Percentiles rank a stretch among this genome's conserved stretches.
Conservation (phyloP, 2,329 filamentous ascomycete genomes). For the Allantophomopsis cytisporea region DNA sequence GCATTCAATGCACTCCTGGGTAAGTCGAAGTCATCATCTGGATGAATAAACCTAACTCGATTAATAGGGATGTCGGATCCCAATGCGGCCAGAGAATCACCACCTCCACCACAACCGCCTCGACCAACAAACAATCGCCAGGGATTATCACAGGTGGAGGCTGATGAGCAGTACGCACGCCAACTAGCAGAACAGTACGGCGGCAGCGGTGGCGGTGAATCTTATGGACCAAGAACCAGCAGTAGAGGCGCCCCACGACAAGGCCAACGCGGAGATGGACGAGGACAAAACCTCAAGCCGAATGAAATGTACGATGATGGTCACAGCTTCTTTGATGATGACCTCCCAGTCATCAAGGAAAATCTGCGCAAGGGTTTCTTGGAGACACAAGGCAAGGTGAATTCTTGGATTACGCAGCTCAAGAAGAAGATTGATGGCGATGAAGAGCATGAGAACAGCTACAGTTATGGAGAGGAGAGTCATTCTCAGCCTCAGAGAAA, state of each 20-base stretch:
- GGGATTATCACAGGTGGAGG: conserved; percentile 66
- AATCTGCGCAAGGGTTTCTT: conserved; percentile 90
- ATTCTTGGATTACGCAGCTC: conserved; percentile 80
- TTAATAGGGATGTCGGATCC: conserved; percentile 64
- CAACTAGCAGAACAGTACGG: conserved; percentile 83
- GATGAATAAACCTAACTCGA: not conserved
- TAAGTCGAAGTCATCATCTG: conserved; percentile 23
- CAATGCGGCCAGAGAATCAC: conserved; percentile 43
- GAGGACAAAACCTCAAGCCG: conserved; percentile 24
- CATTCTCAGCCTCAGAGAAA: conserved; percentile 8
- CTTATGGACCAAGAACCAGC: conserved; percentile 37
- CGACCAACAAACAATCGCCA: conserved; percentile 43
- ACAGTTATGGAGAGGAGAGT: conserved; percentile 23
- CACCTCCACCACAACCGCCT: conserved; percentile 69
- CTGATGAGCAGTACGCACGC: conserved; percentile 83
- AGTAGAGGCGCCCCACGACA: conserved; percentile 22
- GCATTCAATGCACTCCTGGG: conserved; percentile 91
- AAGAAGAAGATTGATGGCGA: conserved; percentile 92
- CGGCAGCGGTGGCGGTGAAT: conserved; percentile 38
- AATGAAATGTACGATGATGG: conserved; percentile 49
- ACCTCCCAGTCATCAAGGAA: conserved; percentile 83
- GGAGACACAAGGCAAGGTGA: conserved; percentile 87
- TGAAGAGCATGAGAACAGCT: conserved; percentile 51
- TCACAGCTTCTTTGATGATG: conserved; percentile 89
- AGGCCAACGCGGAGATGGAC: conserved; percentile 28